Conservation (phyloP, 2,329 filamentous ascomycete species). For the Cercospora citrullina region DNA sequence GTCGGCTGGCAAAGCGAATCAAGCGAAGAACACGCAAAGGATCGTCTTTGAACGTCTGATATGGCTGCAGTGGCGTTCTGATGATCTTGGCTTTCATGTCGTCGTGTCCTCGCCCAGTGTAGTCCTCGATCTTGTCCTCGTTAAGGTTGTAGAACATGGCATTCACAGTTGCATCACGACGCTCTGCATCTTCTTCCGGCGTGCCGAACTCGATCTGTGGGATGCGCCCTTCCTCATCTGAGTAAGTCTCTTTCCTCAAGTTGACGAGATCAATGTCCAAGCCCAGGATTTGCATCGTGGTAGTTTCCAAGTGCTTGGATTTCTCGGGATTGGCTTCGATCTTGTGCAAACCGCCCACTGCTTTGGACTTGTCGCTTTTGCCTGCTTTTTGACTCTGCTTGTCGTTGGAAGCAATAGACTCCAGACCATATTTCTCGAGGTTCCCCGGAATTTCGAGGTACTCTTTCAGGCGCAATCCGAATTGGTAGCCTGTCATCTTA, state of each 20-base stretch:
- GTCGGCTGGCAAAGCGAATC: constrained; percentile 83
- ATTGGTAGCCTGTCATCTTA: constrained; percentile 76
- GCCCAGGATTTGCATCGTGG: constrained; percentile 80
- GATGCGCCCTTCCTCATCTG: constrained; percentile 76
- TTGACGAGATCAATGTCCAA: constrained; percentile 95
- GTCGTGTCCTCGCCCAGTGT: constrained; percentile 69
- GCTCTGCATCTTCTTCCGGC: constrained; percentile 81
- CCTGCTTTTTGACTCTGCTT: constrained; percentile 44
- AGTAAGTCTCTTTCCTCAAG: constrained; percentile 85
- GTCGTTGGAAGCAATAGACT: constrained; percentile 41
- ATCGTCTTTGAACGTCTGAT: constrained; percentile 92
- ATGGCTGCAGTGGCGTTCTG: constrained; percentile 80
- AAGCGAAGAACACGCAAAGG: constrained; percentile 83
- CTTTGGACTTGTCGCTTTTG: constrained; percentile 51
- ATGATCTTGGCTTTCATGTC: constrained; percentile 75
- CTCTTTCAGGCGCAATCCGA: constrained; percentile 67
- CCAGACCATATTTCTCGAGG: constrained; percentile 59
- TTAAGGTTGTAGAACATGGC: constrained; percentile 94
- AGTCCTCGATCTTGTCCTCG: constrained; percentile 77
- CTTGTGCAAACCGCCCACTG: constrained; percentile 77
- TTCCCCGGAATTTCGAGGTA: constrained; percentile 65
- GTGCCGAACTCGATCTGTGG: constrained; percentile 93
- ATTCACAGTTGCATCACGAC: constrained; percentile 91
- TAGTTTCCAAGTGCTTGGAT: constrained; percentile 92
- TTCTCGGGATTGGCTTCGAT: constrained; percentile 92